Conservation (phyloP, 2,329 filamentous ascomycete genomes). For the Phaeophleospora eucalypticola region DNA sequence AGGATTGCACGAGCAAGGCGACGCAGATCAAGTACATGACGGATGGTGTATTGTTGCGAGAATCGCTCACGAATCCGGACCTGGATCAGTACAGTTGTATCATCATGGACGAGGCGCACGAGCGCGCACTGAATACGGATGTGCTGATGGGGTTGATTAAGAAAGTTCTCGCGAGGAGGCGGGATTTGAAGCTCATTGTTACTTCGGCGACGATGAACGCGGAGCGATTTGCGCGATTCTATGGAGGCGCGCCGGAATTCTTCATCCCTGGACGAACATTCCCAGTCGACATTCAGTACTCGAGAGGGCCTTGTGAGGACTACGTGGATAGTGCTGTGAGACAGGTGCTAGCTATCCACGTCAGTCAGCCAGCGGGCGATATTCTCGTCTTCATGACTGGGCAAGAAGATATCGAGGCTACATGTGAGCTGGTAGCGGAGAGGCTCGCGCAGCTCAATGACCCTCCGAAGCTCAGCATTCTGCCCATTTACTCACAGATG, state of each 20-base stretch:
- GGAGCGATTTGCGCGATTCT: slow-evolving; percentile 93
- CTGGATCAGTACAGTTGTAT: slow-evolving; percentile 95
- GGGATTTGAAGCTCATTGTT: slow-evolving; percentile 93
- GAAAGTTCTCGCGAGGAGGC: slow-evolving; percentile 83
- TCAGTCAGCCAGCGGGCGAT: slow-evolving; percentile 87
- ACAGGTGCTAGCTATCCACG: slow-evolving; percentile 91
- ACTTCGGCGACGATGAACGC: slow-evolving; percentile 99
- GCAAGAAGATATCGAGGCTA: slow-evolving; percentile 96
- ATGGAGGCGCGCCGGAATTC: slow-evolving; percentile 92
- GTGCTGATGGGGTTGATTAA: slow-evolving; percentile 97
- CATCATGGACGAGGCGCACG: slow-evolving; percentile 99
- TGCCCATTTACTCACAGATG: slow-evolving; percentile 99
- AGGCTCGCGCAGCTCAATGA: slow-evolving; percentile 85
- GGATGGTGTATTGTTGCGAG: slow-evolving; percentile 87
- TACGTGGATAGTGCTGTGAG: slow-evolving; percentile 97
- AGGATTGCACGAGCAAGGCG: slow-evolving; percentile 94
- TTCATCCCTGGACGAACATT: slow-evolving; percentile 95
- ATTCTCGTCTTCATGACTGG: slow-evolving; percentile 99
- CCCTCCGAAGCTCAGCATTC: slow-evolving; percentile 85
- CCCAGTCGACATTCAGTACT: slow-evolving; percentile 94
- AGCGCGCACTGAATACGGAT: slow-evolving; percentile 92
- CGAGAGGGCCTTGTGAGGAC: slow-evolving; percentile 90
- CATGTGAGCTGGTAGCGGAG: slow-evolving; percentile 88
- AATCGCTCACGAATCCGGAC: slow-evolving; percentile 87
- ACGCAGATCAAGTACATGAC: slow-evolving; percentile 99